Conservation (phyloP, 495 filamentous ascomycete species). For the Penicillium canariense region DNA sequence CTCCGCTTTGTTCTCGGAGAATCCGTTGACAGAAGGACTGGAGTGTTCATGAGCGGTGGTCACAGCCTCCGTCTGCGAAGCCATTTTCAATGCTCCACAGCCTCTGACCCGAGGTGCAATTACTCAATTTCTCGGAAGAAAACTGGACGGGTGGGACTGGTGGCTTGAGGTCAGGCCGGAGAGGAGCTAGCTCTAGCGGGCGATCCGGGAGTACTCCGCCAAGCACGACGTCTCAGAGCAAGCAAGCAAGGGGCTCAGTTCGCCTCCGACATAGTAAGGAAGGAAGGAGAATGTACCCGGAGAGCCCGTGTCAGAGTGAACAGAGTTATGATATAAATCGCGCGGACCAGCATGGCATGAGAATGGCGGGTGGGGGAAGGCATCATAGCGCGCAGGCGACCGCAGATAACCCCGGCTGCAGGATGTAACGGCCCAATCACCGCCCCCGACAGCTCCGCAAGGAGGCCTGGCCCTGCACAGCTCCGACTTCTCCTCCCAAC, state of each 20-base stretch:
- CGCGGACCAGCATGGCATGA: neutral
- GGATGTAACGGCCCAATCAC: conserved; percentile 22
- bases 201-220: neutral
- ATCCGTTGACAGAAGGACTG: conserved; percentile 5
- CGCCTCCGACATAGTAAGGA: neutral
- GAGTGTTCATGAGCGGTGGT: conserved; percentile 15
- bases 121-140: too few relatives aligned
- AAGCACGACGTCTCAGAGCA: neutral
- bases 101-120: neutral
- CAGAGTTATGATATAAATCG: neutral
- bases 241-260: neutral
- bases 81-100: conserved; percentile 13
- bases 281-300: neutral
- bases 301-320: neutral
- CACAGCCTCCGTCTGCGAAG: conserved; percentile 17
- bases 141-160: neutral
- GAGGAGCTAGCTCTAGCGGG: conserved; percentile 2
- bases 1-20: conserved; percentile 3
- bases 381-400: conserved; percentile 19
- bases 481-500: conserved; percentile 18
- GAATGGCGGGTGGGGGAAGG: neutral
- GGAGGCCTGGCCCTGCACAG: conserved; percentile 17
- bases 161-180: neutral
- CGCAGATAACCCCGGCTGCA: neutral
- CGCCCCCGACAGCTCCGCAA: conserved; percentile 12